Conservation (phyloP, 192 early-diverging fungal genomes). For the Endogone sp. region DNA sequence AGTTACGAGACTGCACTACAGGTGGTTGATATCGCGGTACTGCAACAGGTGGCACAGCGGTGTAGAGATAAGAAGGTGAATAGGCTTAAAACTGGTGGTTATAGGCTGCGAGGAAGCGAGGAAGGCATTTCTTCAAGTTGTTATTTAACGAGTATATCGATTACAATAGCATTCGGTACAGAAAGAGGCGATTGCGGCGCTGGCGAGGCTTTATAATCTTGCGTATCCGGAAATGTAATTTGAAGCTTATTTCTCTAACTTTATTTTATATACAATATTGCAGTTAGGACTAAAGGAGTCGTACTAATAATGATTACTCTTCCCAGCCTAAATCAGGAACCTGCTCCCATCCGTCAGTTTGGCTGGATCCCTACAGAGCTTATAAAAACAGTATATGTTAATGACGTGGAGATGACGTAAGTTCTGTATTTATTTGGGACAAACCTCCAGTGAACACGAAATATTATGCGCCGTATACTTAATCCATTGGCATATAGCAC, state of each 20-base stretch:
- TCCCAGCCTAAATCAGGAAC: slow-evolving; percentile 44
- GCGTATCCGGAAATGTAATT: slow-evolving; percentile 69
- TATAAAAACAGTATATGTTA: slow-evolving; percentile 81
- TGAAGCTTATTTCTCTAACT: not conserved
- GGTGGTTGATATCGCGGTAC: slow-evolving; percentile 50
- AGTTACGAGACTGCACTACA: slow-evolving; percentile 56
- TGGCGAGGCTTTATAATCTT: slow-evolving; percentile 70
- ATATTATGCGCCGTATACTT: not conserved
- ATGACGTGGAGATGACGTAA: slow-evolving; percentile 77
- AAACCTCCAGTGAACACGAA: slow-evolving; percentile 10
- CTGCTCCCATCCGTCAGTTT: slow-evolving; percentile 57
- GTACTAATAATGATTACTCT: too few species aligned
- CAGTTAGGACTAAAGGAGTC: too few species aligned
- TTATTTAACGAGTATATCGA: not conserved
- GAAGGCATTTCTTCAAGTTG: not conserved
- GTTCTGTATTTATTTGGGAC: too few species aligned
- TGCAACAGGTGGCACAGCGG: slow-evolving; percentile 66
- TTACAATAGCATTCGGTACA: slow-evolving; percentile 45
- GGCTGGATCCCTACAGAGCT: slow-evolving; percentile 80
- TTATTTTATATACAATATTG: too few species aligned
- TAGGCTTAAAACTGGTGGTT: not conserved
- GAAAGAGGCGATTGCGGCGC: slow-evolving; percentile 70
- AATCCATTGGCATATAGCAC: slow-evolving; percentile 22
- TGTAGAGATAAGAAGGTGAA: slow-evolving; percentile 84
- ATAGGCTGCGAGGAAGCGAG: not conserved